phyloP scores from a whole-genome alignment of 257 asterid genomes.

The Solanum gracilifrons region DNA sequence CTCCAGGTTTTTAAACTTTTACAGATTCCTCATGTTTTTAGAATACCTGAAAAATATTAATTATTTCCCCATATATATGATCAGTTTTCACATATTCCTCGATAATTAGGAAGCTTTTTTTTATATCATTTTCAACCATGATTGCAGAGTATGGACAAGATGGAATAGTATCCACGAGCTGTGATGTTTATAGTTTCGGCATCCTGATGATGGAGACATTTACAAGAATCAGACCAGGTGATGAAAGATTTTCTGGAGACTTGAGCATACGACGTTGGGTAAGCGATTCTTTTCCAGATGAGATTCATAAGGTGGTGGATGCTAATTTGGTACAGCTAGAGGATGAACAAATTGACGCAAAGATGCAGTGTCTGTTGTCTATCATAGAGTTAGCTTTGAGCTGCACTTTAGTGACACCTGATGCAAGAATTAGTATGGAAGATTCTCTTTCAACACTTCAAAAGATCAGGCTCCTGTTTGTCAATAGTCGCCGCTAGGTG shows the following conservation, averaged over 20 bases:
- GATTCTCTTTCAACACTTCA: neutral
- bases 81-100: too few species aligned
- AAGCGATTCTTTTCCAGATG: neutral
- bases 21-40: neutral
- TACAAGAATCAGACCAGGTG: neutral
- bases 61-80: neutral
- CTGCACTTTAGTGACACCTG: neutral
- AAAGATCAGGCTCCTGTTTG: neutral
- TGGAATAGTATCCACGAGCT: neutral
- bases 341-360: neutral
- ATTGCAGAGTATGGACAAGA: neutral
- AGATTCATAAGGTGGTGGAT: neutral
- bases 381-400: neutral
- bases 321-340: neutral
- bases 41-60: neutral
- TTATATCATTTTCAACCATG: neutral
- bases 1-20: neutral
- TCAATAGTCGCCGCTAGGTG: neutral
- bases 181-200: neutral
- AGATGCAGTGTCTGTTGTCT: neutral
- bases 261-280: neutral
- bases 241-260: neutral
- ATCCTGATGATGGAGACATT: neutral
- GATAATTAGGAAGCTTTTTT: too few species aligned
- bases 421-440: neutral